A percentile compares a stretch with the other conserved stretches of the same genome.
Conservation (phyloP, 1,139 yeast genomes). For the Saccharomyces hybrid region DNA sequence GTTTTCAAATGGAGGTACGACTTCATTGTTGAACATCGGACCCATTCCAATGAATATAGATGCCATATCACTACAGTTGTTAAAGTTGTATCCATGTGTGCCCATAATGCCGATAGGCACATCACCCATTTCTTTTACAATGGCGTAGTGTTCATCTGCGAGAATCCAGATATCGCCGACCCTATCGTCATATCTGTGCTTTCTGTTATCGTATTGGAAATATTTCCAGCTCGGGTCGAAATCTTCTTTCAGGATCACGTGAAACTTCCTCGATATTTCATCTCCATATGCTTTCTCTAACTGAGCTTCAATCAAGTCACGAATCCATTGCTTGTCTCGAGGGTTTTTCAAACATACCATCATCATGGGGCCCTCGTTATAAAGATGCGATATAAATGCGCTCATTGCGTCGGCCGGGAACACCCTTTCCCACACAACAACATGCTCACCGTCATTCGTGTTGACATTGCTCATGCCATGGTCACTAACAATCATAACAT, state of each 20-base stretch:
- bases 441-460: constrained; percentile 8
- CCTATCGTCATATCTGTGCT: neutral
- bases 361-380: constrained; percentile 14
- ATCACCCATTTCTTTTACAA: neutral
- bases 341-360: constrained; percentile 9
- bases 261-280: neutral
- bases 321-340: neutral
- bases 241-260: neutral
- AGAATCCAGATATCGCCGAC: neutral
- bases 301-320: neutral
- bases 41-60: constrained; percentile 74
- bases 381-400: constrained; percentile 8
- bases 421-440: constrained; percentile 14
- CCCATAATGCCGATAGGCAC: constrained; percentile 39
- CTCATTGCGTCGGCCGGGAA: constrained; percentile 7
- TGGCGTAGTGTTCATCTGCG: neutral
- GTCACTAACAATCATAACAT: constrained; percentile 73
- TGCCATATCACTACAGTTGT: constrained; percentile 70
- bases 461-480: constrained; percentile 72
- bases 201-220: neutral
- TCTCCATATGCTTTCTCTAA: neutral
- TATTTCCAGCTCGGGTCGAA: neutral
- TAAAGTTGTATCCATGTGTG: constrained; percentile 71
- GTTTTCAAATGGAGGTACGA: constrained; percentile 58
- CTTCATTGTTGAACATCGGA: constrained; percentile 53